Evolutionary conservation across 1,284 basidiomycete species (phyloP), one percentile per base, ranked within the genome.

Genomic region (Fomitopsis pinicola): DNA sequence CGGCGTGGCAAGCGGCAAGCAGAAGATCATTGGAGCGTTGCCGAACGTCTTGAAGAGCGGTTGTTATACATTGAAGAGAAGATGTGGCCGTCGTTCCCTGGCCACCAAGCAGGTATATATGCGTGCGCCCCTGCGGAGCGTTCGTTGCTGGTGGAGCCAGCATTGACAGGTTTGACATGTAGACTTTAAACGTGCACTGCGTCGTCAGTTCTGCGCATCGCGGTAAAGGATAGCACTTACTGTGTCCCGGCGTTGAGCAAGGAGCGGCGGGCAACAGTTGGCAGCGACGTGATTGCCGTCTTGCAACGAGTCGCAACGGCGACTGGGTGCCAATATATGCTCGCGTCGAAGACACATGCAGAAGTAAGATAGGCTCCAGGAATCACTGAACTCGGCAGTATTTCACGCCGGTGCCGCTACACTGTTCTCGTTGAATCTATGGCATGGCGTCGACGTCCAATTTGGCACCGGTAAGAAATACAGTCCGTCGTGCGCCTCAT

Each of bases 101-200:
- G 7, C 84, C 84, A 55, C 81, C 77, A 63, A 88, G 85, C 38
- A 85, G 68, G 9, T 82, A 82, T 36, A 48, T 58, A 42, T 45
- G 22, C 15, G 5, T n/a, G 52, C n/a, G 12, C n/a, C 2, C n/a
- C n/a, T 10, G 35, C 8, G 36, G 22, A 12, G n/a, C 35, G 7
- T 12, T 30, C 12, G 35, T 10, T 38, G 33, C 33, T 14, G 28
- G 52, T 38, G 52, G 52, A 26, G 52, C 35, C 2, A 17, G 19
- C 33, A 1, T 22, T 19, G 52, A 38, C 52, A 54, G 15, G 48
- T 33, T 50, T 15, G 28, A 15, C 28, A 15, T 50, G 5, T n/a
- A 12, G 10, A 12, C 14, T 33, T 28, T 1, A 8, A 10, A 8
- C 38, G 9, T 33, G 38, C 3, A 40, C 14, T 10, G 28, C 30